phyloP scores from a whole-genome alignment of 805 yeast genomes.

The Ogataea henricii region DNA sequence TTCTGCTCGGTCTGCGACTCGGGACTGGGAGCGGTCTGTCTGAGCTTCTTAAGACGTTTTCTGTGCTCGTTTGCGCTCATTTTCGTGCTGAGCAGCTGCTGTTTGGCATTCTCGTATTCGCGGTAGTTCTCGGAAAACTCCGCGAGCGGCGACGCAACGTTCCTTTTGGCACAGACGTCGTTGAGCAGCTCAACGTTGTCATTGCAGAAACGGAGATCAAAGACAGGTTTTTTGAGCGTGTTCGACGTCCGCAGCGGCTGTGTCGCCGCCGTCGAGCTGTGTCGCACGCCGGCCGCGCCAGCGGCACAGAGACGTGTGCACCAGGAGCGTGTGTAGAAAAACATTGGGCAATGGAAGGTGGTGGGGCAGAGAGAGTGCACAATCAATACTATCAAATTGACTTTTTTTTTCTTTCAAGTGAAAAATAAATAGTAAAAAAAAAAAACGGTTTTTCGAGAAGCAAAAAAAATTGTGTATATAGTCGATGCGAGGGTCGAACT shows the following conservation, averaged over 20 bases:
- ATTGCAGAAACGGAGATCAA: constrained; percentile 37
- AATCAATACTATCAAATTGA: too few species aligned
- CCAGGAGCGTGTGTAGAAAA: not conserved
- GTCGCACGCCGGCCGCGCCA: not conserved
- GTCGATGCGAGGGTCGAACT: constrained; percentile 44
- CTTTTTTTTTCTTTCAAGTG: too few species aligned
- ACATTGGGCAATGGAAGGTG: too few species aligned
- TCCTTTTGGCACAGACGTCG: constrained; percentile 37
- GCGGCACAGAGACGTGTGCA: not conserved
- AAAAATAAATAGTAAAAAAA: not conserved
- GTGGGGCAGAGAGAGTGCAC: too few species aligned
- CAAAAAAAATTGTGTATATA: constrained; percentile 15
- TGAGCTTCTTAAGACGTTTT: constrained; percentile 20
- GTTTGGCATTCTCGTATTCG: constrained; percentile 11
- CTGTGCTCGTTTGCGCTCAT: constrained; percentile 26
- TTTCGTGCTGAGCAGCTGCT: constrained; percentile 23
- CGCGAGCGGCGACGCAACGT: constrained; percentile 29
- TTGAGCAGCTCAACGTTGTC: constrained; percentile 31
- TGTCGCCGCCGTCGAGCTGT: not conserved
- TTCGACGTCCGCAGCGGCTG: constrained; percentile 28
- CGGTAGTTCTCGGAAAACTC: constrained; percentile 26
- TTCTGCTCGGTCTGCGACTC: constrained; percentile 13
- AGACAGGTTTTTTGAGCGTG: constrained; percentile 35
- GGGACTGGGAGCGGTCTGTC: constrained; percentile 8
- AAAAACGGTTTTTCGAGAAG: not conserved